Evolutionary conservation across 2,329 filamentous ascomycete genomes (phyloP).

Genomic region (Herpotrichia juniperi): DNA sequence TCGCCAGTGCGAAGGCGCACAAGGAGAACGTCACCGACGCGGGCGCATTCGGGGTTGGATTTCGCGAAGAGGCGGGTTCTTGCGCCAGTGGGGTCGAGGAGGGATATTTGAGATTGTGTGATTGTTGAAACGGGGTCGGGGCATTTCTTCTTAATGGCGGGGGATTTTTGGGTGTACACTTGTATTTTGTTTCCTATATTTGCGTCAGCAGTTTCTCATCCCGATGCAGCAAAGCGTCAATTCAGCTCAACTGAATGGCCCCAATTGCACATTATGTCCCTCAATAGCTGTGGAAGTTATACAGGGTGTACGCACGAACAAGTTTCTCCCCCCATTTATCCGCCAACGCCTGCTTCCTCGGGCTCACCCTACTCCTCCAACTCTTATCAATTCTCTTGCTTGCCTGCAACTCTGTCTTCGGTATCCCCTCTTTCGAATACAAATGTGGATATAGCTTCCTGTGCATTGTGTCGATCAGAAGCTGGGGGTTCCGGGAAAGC

Average conservation of each 20-base stretch:
- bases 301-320: background rate
- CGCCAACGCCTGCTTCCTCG: background rate
- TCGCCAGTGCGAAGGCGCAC: constrained; percentile 85
- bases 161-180: constrained; percentile 56
- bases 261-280: too few species aligned
- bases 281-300: background rate
- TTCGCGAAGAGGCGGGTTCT: constrained; percentile 82
- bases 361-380: background rate
- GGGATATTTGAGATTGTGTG: constrained; percentile 69
- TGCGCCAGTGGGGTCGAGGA: constrained; percentile 84
- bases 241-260: background rate
- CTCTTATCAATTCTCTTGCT: background rate
- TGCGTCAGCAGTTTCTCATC: background rate
- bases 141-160: constrained; percentile 61
- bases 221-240: background rate
- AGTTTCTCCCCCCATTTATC: background rate
- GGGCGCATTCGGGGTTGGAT: constrained; percentile 77
- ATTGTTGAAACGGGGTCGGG: constrained; percentile 73
- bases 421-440: constrained; percentile 7
- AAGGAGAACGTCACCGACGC: constrained; percentile 88
- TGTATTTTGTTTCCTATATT: constrained; percentile 50
- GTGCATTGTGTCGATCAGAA: constrained; percentile 17
- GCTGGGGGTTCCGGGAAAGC: background rate
- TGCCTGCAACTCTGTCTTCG: background rate
- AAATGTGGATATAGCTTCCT: constrained; percentile 16